Base-by-base conservation (phyloP, 2,329 filamentous ascomycete genomes). In the Apiospora sp. region DNA sequence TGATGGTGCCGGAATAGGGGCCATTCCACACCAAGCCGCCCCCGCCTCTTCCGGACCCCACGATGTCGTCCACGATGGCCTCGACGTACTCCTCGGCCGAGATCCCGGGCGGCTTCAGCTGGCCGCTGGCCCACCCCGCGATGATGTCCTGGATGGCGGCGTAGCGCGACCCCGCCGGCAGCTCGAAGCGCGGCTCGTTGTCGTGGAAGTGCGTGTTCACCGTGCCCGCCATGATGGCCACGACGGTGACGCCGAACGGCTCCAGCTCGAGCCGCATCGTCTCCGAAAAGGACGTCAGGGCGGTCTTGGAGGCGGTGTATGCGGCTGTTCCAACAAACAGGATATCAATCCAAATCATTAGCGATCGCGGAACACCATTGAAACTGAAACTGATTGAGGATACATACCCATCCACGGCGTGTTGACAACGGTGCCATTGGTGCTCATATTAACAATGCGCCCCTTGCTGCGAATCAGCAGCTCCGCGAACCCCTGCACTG, bases 391-490 rank as follows among this genome's bases (percentile, higher is more conserved):
- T 3, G 14, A 30, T 61, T 34, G 54, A 34, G 2, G 10, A 4
- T 2, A 86, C n/a, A 80, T 76, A 7, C 80, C 81, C 4, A 81
- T 77, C 72, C 84, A 85, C 8, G 81, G 81, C 3, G 80, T 75
- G 0, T 78, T 77, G 43, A 81, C 73, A 19, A 78, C 73, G 2
- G 76, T 77, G 0, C 79, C 79, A 6, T 84, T 75, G 24, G 81
- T 84, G 22, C 83, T 82, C 71, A 67, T 30, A 79, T 89, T 89
- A 81, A 90, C 79, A 77, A 90, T 84, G 13, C 89, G 82, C 0
- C 88, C 88, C 34, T 82, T 82, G 0, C 87, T 82, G 22, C 83
- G 79, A 69, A 89, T 87, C 34, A 90, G 84, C 61, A 86, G 83
- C 71, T 83, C 82, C 14, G 83, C 79, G 75, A 90, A 90, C 43